Evolutionary conservation across 176 grass and related monocot genomes (phyloP).

Genomic region (Cenchrus fungigraminus): DNA sequence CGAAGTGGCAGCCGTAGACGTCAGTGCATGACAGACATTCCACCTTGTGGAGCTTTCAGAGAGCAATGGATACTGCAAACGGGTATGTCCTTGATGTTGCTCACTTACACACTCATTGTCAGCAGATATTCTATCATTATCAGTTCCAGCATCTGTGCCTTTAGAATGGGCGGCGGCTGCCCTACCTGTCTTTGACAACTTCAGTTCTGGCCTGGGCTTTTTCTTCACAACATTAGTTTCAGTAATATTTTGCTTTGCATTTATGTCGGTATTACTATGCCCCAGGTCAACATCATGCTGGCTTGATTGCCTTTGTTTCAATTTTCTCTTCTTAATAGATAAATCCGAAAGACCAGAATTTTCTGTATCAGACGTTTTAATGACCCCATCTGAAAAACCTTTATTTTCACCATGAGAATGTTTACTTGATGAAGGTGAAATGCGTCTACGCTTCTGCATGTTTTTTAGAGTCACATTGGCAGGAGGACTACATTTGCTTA

Average conservation of each 20-base stretch:
- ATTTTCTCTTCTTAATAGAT: constrained; percentile 56
- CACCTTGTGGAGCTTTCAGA: constrained; percentile 46
- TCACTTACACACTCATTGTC: constrained; percentile 50
- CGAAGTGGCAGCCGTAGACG: constrained; percentile 52
- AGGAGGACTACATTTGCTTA: constrained; percentile 44
- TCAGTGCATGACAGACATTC: constrained; percentile 40
- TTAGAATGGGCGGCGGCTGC: constrained; percentile 22
- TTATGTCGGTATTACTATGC: constrained; percentile 16
- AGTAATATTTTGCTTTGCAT: constrained; percentile 42
- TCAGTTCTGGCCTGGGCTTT: constrained; percentile 43
- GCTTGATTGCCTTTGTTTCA: constrained; percentile 43
- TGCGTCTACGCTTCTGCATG: constrained; percentile 23
- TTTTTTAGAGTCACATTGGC: constrained; percentile 40
- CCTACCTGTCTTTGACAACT: constrained; percentile 41
- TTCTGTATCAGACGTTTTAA: constrained; percentile 42
- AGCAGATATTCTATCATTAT: constrained; percentile 28
- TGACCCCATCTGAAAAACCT: constrained; percentile 27
- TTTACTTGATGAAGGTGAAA: constrained; percentile 50
- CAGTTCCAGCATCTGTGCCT: constrained; percentile 30
- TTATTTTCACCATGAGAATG: constrained; percentile 40
- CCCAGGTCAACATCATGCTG: constrained; percentile 31
- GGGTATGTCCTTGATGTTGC: constrained; percentile 32
- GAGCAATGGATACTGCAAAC: constrained; percentile 32
- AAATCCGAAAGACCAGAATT: constrained; percentile 37
- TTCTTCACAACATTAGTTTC: constrained; percentile 52